Base-by-base conservation (phyloP, 345 rosid genomes). In the Cardamine resedifolia region DNA sequence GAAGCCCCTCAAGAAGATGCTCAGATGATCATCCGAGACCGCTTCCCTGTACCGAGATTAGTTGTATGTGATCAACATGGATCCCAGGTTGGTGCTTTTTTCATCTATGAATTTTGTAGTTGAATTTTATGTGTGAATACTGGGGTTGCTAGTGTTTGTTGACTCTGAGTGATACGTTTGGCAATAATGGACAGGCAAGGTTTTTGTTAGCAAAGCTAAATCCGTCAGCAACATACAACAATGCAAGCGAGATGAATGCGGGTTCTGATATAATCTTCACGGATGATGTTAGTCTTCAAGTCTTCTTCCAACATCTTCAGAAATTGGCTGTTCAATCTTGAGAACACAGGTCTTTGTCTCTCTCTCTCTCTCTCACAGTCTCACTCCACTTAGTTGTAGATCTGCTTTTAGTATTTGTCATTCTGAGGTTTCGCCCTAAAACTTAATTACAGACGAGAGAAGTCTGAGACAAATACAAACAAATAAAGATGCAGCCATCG, bases 21-120 rank as follows among this genome's bases (percentile, higher is more conserved):
- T 20, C 83, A 80, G 60, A 73, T 87, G 83, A 88, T 95, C 38
- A 84, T 86, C 45, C 85, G 61, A 57, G 99, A 91, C 26, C 99
- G 97, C 27, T 95, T 95, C 74, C 99, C 99, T 11, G 96, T 90
- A 44, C 97, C 99, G 15, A 87, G 98, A 86, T 75, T 91, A 81
- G 99, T 95, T 39, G 87, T 95, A 2, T 95, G 99, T 68, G 98
- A 95, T 80, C 99, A 95, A 82, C 99, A 95, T 82, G 99, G 98
- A 74, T 95, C 99, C 41, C 99, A 95, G 98, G 99, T 90, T 57
- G 36, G 85, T 79, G n/a, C 36, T 41, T 68, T 38, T 62, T 56
- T 36, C 26, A 49, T 68, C 63, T 68, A 41, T 50, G 24, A 26
- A 31, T n/a, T 21, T 28, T 34, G 51, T 33, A 56, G 64, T 33